These are phyloP conservation scores for Chytriomyces confervae DNA, from an alignment of 192 early-diverging fungal genomes.

Conservation along the genomic window DNA sequence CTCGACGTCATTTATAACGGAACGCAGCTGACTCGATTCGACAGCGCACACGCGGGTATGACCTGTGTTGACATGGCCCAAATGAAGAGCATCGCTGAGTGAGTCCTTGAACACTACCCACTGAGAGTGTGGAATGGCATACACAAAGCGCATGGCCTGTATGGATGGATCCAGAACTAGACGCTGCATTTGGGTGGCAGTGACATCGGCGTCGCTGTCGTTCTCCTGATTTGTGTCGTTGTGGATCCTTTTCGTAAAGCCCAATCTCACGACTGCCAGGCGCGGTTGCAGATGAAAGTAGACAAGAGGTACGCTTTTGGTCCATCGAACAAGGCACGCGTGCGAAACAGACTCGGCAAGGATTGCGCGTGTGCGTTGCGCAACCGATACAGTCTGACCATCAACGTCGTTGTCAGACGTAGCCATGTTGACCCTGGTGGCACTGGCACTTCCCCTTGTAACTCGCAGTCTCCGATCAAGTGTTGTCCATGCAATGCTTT, in stretches of 20 bases:
- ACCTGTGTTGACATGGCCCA: background rate
- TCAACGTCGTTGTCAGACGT: too few relatives aligned
- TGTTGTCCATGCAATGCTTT: too few relatives aligned
- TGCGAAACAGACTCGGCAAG: constrained; percentile 17
- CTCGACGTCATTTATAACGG: background rate
- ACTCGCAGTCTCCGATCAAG: too few relatives aligned
- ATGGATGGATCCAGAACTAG: background rate
- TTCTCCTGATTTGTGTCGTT: too few relatives aligned
- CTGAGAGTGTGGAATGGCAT: constrained; percentile 11
- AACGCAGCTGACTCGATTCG: background rate
- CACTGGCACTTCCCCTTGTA: too few relatives aligned
- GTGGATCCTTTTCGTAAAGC: too few relatives aligned
- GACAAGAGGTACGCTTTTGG: background rate
- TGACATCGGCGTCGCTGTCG: too few relatives aligned
- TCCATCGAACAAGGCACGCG: constrained; percentile 8
- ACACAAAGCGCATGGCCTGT: background rate
- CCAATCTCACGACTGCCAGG: background rate
- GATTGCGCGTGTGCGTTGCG: background rate
- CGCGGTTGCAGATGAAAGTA: background rate
- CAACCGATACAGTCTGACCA: too few relatives aligned
- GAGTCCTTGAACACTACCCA: constrained; percentile 16
- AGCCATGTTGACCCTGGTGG: too few relatives aligned
- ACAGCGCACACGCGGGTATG: background rate
- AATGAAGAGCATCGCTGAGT: background rate
- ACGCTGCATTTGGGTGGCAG: too few relatives aligned